Conservation (phyloP, 163 green algal genomes). For the Scenedesmus sp. region DNA sequence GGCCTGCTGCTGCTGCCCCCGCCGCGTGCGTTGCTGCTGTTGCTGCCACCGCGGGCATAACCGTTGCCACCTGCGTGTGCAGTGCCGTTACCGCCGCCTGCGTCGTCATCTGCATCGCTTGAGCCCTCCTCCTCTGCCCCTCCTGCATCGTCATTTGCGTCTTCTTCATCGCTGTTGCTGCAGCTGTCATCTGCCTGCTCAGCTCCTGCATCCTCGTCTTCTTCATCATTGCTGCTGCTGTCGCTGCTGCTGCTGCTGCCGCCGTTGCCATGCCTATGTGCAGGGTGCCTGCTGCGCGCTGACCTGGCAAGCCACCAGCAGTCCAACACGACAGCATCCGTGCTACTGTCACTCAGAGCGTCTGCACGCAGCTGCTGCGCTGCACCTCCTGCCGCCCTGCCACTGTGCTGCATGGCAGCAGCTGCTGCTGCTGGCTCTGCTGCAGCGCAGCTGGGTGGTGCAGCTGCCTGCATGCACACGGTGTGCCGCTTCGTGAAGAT, state of each 20-base stretch:
- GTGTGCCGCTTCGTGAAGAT: not conserved
- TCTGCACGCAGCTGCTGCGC: not conserved
- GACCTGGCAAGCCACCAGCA: not conserved
- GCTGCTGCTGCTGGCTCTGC: slow-evolving; percentile 21
- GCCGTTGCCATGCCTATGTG: not conserved
- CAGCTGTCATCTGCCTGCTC: not conserved
- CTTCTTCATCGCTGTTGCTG: not conserved
- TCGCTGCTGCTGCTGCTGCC: not conserved
- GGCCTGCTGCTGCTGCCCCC: not conserved
- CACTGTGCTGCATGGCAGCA: not conserved
- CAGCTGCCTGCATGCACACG: not conserved
- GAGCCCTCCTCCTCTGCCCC: not conserved
- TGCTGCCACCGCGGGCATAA: not conserved
- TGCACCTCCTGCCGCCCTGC: not conserved
- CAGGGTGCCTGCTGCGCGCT: not conserved
- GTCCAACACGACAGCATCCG: not conserved
- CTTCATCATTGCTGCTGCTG: not conserved
- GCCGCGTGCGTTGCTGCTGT: not conserved
- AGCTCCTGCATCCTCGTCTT: not conserved
- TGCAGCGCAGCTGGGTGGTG: slow-evolving; percentile 7
- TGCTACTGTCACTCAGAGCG: not conserved
- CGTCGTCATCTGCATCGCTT: not conserved
- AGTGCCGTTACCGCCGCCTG: not conserved
- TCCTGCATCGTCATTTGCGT: not conserved
- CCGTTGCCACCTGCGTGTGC: not conserved